Percentiles rank a stretch among this genome's conserved stretches.
Evolutionary conservation across 306 rosid species (phyloP).

Genomic region (Hippophae rhamnoides): DNA sequence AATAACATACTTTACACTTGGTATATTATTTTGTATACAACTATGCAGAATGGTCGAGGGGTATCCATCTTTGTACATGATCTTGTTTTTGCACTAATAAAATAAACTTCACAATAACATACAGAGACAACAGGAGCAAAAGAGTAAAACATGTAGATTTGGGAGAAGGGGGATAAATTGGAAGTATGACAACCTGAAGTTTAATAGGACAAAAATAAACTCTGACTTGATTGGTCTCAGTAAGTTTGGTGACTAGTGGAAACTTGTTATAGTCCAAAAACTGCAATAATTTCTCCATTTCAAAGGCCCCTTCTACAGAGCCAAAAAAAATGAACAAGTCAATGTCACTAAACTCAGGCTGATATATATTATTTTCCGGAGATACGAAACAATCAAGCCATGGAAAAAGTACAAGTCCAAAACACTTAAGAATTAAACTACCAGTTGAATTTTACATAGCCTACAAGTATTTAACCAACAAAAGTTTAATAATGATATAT

Average conservation of each 20-base stretch:
- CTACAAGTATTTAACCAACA: neutral
- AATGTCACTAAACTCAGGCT: slow-evolving; percentile 11
- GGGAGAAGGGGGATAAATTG: neutral
- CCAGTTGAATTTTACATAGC: neutral
- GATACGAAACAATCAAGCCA: neutral
- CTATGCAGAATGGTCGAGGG: no score
- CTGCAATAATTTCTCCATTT: slow-evolving; percentile 41
- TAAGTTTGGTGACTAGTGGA: slow-evolving; percentile 67
- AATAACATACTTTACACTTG: no score
- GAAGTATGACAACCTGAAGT: slow-evolving; percentile 56
- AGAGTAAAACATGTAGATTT: neutral
- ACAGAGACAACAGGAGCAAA: neutral
- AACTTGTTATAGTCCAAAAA: slow-evolving; percentile 73
- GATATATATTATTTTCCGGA: slow-evolving; percentile 6
- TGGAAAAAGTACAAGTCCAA: slow-evolving; percentile 3
- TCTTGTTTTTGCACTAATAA: no score
- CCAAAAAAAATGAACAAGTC: slow-evolving; percentile 11
- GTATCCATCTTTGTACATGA: no score
- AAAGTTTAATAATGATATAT: slow-evolving; percentile 1
- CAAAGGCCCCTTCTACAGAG: slow-evolving; percentile 66
- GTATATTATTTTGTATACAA: no score
- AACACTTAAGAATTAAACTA: neutral
- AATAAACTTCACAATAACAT: no score
- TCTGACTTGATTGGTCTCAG: slow-evolving; percentile 59
- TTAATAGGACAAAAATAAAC: slow-evolving; percentile 72